Evolutionary conservation across 176 grass and related monocot species (phyloP).

Genomic region (Triticum aestivum): IWGSC_CS_RefSeq_v2.1 NC_057811.1:320265407-320265906

Average conservation of each 20-base stretch:
- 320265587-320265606: neutral
- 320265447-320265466: conserved; percentile 7
- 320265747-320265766: neutral
- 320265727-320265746: neutral
- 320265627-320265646: neutral
- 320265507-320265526: neutral
- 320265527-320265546: neutral
- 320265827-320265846: neutral
- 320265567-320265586: neutral
- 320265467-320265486: neutral
- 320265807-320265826: neutral
- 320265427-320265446: conserved; percentile 33
- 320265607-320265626: neutral
- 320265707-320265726: neutral
- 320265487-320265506: conserved; percentile 1
- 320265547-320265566: neutral
- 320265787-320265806: too few relatives aligned
- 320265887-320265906: neutral
- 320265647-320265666: too few relatives aligned
- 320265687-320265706: neutral
- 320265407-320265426: conserved; percentile 14
- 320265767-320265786: neutral
- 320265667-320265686: neutral
- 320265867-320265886: neutral
- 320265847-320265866: neutral